A percentile compares a stretch with the other conserved stretches of the same genome.
Evolutionary conservation across 805 yeast genomes (phyloP).

Genomic region (Cyberlindnera petersonii): DNA sequence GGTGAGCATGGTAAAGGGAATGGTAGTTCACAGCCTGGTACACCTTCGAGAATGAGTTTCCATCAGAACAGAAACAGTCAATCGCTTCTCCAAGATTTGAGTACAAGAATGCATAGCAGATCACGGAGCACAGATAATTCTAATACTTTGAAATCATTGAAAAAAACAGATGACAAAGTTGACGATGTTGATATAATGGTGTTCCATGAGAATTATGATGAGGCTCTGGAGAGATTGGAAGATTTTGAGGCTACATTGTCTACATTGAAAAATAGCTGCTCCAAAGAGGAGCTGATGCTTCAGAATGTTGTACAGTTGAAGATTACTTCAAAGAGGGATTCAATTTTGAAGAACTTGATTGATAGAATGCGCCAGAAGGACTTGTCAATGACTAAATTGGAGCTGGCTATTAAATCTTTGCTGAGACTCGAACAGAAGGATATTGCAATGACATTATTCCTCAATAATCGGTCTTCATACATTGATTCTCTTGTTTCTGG

Average conservation of each 20-base stretch:
- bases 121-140: slow-evolving; percentile 47
- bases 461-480: slow-evolving; percentile 44
- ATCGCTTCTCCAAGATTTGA: slow-evolving; percentile 48
- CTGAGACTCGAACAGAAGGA: slow-evolving; percentile 40
- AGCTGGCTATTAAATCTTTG: slow-evolving; percentile 30
- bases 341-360: slow-evolving; percentile 32
- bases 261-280: slow-evolving; percentile 14
- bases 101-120: slow-evolving; percentile 59
- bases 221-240: slow-evolving; percentile 34
- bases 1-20: slow-evolving; percentile 16
- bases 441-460: slow-evolving; percentile 45
- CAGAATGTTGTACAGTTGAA: slow-evolving; percentile 33
- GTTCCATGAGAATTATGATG: slow-evolving; percentile 53
- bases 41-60: slow-evolving; percentile 28
- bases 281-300: slow-evolving; percentile 28
- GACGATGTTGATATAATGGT: slow-evolving; percentile 68
- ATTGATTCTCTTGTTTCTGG: slow-evolving; percentile 45
- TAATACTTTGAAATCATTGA: slow-evolving; percentile 42
- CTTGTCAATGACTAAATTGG: slow-evolving; percentile 27
- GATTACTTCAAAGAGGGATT: slow-evolving; percentile 30
- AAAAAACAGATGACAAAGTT: slow-evolving; percentile 53
- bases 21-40: slow-evolving; percentile 22
- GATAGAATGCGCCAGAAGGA: slow-evolving; percentile 30
- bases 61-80: slow-evolving; percentile 31
- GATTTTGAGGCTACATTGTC: slow-evolving; percentile 32